These are phyloP conservation scores for Phytophthora foliorum DNA, from an alignment of 352 stramenopile species.

Conservation along the genomic window DNA sequence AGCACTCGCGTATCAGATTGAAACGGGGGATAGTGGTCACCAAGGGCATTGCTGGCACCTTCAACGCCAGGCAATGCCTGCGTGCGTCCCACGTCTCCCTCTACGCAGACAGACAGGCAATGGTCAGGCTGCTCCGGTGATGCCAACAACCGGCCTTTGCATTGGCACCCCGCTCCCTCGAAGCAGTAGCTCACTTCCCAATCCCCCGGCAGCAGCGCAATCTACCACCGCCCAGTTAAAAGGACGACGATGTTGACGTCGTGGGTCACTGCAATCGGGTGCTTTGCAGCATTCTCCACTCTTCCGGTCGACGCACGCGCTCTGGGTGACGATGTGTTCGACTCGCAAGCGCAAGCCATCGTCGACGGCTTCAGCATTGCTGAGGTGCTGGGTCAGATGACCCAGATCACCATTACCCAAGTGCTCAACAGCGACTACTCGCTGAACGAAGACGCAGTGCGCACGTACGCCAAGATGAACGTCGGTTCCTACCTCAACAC, in stretches of 20 bases:
- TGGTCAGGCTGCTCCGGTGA: not conserved
- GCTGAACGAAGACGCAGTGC: conserved; percentile 69
- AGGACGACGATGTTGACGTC: conserved; percentile 46
- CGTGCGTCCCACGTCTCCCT: conserved; percentile 28
- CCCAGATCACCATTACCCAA: conserved; percentile 87
- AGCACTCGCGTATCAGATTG: not conserved
- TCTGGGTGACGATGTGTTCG: conserved; percentile 38
- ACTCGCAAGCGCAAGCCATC: conserved; percentile 59
- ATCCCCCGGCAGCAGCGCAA: conserved; percentile 24
- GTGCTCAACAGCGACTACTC: conserved; percentile 71
- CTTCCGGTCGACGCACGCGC: conserved; percentile 14
- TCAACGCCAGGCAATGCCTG: conserved; percentile 14
- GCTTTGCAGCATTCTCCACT: conserved; percentile 36
- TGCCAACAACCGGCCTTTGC: conserved; percentile 7
- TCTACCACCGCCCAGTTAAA: not conserved
- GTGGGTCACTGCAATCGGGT: conserved; percentile 41
- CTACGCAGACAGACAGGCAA: conserved; percentile 13
- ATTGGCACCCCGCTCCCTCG: not conserved
- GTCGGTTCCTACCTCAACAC: conserved; percentile 92
- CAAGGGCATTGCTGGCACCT: conserved; percentile 6
- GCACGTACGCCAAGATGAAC: conserved; percentile 73
- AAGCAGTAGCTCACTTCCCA: conserved; percentile 39
- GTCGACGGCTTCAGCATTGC: conserved; percentile 58
- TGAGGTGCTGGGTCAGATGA: conserved; percentile 90
- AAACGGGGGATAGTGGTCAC: not conserved